Conservation (phyloP, 2,329 filamentous ascomycete species). For the Hirsutella thompsonii region DNA sequence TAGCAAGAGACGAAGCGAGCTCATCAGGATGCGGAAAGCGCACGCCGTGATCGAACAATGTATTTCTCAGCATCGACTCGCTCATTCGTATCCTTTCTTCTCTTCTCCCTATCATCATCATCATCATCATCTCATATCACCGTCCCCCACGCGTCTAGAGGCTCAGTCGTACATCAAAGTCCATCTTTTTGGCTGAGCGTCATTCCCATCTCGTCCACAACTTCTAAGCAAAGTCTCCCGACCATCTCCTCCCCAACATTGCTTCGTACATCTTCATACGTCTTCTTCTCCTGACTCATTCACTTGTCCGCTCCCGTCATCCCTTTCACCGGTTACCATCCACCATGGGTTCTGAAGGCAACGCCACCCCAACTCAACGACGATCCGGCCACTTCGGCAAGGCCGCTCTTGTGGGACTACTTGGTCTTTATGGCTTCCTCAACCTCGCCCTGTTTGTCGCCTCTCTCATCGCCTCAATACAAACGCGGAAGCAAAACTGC, state of each 20-base stretch:
- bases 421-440: constrained; percentile 9
- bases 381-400: no score
- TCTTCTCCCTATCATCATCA: no score
- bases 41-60: no score
- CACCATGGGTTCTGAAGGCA: not conserved
- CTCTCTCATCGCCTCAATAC: constrained; percentile 4
- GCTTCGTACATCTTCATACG: not conserved
- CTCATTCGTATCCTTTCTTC: no score
- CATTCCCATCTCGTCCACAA: no score
- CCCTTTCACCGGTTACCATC: not conserved
- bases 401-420: constrained; percentile 5
- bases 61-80: no score
- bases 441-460: constrained; percentile 11
- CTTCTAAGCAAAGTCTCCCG: not conserved
- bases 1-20: no score
- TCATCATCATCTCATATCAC: no score
- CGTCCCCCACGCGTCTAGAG: no score
- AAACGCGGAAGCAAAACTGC: not conserved
- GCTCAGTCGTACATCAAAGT: no score
- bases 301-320: not conserved
- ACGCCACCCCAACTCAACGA: not conserved
- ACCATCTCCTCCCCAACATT: not conserved
- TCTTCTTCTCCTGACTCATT: not conserved
- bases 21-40: not conserved
- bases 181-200: no score